Evolutionary conservation across 1,139 yeast species (phyloP).

Genomic region (Candida sp.): DNA sequence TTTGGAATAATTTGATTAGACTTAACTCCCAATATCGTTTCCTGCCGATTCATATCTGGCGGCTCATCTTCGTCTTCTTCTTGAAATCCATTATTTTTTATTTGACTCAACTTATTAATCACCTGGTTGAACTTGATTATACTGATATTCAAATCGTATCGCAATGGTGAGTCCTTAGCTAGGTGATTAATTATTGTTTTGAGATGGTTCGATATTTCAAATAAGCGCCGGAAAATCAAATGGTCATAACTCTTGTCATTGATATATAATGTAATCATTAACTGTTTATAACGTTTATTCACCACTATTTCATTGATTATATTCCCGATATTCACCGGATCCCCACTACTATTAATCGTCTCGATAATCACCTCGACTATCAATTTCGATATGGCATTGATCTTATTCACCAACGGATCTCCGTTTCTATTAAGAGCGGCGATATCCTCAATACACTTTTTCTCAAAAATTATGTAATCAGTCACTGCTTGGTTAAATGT

Average conservation of each 20-base stretch:
- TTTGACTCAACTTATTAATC: neutral
- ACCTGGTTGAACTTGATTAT: conserved; percentile 1
- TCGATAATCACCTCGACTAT: neutral
- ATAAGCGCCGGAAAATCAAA: neutral
- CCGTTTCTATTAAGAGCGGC: neutral
- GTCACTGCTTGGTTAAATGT: neutral
- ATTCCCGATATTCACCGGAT: neutral
- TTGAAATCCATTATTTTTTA: neutral
- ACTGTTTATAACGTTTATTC: neutral
- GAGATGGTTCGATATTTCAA: neutral
- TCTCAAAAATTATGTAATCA: neutral
- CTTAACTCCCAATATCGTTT: conserved; percentile 1
- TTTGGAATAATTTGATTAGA: neutral
- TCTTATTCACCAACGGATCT: conserved; percentile 1
- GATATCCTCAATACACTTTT: neutral
- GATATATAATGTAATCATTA: neutral
- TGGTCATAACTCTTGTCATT: neutral
- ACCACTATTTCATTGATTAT: conserved; percentile 1
- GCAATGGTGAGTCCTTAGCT: neutral
- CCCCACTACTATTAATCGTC: neutral
- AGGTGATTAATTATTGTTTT: neutral
- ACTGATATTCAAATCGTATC: conserved; percentile 1
- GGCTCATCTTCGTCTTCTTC: neutral
- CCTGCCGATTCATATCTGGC: neutral
- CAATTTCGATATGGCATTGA: conserved; percentile 1